These are phyloP conservation scores for Talinum fruticosum DNA, from an alignment of 148 eudicot species.

Conservation along the genomic window DNA sequence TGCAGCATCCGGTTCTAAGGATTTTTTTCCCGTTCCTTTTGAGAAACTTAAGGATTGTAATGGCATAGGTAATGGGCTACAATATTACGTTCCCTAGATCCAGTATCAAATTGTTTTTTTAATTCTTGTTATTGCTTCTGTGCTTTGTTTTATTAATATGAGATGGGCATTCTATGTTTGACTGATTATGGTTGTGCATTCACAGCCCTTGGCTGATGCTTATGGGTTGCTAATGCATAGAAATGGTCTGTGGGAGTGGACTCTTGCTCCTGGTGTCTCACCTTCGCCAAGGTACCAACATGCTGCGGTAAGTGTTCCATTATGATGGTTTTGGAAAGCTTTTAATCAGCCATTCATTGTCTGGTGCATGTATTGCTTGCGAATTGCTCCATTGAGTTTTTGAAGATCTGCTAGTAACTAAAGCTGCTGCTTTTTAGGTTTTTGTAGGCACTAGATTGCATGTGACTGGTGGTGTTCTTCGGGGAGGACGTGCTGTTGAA, in stretches of 20 bases:
- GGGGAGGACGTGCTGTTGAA: conserved; percentile 92
- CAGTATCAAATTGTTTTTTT: neutral
- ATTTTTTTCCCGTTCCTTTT: too few relatives aligned
- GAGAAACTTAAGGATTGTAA: too few relatives aligned
- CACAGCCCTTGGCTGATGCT: conserved; percentile 94
- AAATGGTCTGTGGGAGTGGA: conserved; percentile 99
- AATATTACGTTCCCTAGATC: neutral
- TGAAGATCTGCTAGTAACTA: conserved; percentile 13
- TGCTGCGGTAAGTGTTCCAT: conserved; percentile 73
- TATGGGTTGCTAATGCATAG: conserved; percentile 97
- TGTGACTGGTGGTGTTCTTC: conserved; percentile 91
- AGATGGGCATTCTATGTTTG: neutral
- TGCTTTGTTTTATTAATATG: conserved; percentile 1
- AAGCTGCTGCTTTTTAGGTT: conserved; percentile 53
- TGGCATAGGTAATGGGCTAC: too few relatives aligned
- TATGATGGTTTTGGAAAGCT: neutral
- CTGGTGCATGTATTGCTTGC: conserved; percentile 5
- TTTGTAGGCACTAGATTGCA: conserved; percentile 97
- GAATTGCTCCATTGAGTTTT: neutral
- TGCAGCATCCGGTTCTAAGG: too few relatives aligned
- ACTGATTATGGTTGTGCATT: conserved; percentile 28
- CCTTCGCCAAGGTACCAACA: conserved; percentile 96
- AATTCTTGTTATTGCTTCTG: neutral
- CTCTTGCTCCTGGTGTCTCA: conserved; percentile 95
- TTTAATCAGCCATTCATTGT: neutral